Conservation (phyloP, 176 grass and related monocot species). For the Panicum miliaceum region DNA sequence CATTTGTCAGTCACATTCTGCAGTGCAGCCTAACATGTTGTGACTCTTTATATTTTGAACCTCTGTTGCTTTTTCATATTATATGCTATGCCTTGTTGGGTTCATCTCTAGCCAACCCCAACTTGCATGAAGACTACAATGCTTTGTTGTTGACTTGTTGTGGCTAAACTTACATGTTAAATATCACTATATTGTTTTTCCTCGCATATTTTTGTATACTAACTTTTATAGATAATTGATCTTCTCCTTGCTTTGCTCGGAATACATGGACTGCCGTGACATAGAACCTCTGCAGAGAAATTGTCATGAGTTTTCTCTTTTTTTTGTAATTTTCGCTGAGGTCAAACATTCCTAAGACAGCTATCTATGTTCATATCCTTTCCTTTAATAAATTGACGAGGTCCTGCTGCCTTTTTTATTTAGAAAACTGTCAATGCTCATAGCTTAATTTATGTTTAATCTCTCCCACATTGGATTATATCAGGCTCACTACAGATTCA, state of each 20-base stretch:
- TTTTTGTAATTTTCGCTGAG: not conserved
- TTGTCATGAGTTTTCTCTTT: not conserved
- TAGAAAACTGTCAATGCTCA: not conserved
- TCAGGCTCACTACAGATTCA: not conserved
- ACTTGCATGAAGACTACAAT: not conserved
- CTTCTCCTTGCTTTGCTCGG: not conserved
- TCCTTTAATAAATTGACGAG: not conserved
- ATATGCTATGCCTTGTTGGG: not conserved
- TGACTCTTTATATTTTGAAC: not conserved
- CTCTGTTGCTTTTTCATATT: constrained; percentile 7
- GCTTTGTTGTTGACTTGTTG: not conserved
- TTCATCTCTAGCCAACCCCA: not conserved
- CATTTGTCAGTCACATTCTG: not conserved
- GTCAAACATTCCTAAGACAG: not conserved
- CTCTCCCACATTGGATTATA: not conserved
- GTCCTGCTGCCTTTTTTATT: not conserved
- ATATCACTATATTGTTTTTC: not conserved
- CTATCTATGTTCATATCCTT: constrained; percentile 1
- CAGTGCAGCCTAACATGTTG: not conserved
- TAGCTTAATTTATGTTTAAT: not conserved
- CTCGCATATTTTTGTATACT: not conserved
- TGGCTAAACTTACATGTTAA: not conserved
- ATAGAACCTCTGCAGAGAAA: not conserved
- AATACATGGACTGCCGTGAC: not conserved
- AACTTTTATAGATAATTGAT: not conserved